Percentiles rank a stretch among this genome's conserved stretches.
phyloP scores from a whole-genome alignment of 2,329 filamentous ascomycete genomes.

The Trichoderma hamatum region DNA sequence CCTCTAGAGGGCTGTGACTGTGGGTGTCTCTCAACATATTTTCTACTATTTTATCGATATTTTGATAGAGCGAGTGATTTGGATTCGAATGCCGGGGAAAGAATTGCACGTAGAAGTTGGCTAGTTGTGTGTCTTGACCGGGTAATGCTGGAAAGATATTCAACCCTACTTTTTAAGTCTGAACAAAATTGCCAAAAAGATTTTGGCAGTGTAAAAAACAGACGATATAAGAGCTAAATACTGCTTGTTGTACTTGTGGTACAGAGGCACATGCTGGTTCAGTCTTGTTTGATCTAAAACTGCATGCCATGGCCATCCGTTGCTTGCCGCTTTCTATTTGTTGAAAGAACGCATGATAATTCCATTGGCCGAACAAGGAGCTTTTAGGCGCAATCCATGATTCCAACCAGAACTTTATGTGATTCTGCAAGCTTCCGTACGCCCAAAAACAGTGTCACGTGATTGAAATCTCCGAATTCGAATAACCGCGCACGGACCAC shows the following conservation, averaged over 20 bases:
- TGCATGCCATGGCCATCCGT: neutral
- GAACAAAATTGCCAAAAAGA: neutral
- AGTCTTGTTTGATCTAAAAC: no score
- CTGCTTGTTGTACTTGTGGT: neutral
- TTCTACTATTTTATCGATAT: neutral
- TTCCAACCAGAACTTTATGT: neutral
- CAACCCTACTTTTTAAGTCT: neutral
- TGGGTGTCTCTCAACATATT: slow-evolving; percentile 43
- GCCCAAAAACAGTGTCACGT: no score
- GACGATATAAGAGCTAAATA: neutral
- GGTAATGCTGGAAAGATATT: neutral
- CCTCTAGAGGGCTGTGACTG: slow-evolving; percentile 50
- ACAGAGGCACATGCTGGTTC: neutral
- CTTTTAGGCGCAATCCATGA: neutral
- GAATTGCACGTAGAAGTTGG: neutral
- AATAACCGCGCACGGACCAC: slow-evolving; percentile 33
- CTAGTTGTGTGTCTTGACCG: neutral
- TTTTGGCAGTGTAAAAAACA: neutral
- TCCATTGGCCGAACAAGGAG: neutral
- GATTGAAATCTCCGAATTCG: no score
- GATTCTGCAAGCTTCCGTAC: slow-evolving; percentile 6
- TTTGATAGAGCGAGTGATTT: neutral
- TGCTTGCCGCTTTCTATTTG: neutral
- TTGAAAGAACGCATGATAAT: neutral
- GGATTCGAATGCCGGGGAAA: neutral